A percentile compares a stretch with the other conserved stretches of the same genome.
Conservation (phyloP, 1,284 basidiomycete species). For the Marasmius oreades region DNA sequence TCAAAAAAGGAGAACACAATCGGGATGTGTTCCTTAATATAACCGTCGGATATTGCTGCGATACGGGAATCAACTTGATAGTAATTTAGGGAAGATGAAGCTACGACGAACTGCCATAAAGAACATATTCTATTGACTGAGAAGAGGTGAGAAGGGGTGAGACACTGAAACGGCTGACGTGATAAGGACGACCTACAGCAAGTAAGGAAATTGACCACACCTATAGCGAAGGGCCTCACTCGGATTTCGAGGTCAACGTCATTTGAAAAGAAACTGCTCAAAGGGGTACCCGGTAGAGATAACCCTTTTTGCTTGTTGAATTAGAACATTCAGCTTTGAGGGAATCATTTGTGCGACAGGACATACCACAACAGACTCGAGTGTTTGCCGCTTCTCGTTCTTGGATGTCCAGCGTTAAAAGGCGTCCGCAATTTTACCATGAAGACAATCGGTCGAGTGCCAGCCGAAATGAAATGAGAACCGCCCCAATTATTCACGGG, state of each 20-base stretch:
- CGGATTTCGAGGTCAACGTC: no score
- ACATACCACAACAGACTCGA: constrained; percentile 72
- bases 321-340: not conserved
- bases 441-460: no score
- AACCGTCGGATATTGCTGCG: constrained; percentile 71
- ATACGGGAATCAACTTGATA: constrained; percentile 71
- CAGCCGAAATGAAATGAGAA: not conserved
- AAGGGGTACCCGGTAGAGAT: constrained; percentile 38
- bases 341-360: not conserved
- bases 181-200: constrained; percentile 52
- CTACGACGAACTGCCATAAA: constrained; percentile 71
- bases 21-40: constrained; percentile 60
- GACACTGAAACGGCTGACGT: constrained; percentile 1
- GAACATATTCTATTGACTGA: constrained; percentile 73
- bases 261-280: constrained; percentile 77
- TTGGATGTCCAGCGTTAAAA: constrained; percentile 59
- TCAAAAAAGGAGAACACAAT: constrained; percentile 6
- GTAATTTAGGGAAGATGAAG: constrained; percentile 67
- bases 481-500: not conserved
- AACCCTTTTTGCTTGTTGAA: constrained; percentile 15
- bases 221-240: constrained; percentile 78
- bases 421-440: constrained; percentile 59
- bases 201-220: constrained; percentile 78
- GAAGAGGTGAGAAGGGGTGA: not conserved
- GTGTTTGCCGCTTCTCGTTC: constrained; percentile 72